A percentile compares a stretch with the other conserved stretches of the same genome.
Evolutionary conservation across 495 filamentous ascomycete species (phyloP).

Genomic region (Xanthoparmelia taractica): DNA sequence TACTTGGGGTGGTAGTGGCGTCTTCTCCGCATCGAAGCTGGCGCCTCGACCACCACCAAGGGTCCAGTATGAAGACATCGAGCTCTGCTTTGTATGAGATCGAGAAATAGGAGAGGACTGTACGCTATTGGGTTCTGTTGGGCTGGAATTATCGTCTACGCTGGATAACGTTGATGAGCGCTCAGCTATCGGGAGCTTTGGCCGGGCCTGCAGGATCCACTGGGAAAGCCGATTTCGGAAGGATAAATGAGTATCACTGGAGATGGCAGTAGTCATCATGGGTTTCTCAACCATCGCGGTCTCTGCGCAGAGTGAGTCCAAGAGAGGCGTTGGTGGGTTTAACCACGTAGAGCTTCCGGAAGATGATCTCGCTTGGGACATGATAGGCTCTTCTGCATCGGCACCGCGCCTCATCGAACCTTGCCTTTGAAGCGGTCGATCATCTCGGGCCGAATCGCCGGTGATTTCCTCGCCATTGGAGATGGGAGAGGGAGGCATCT

Average conservation of each 20-base stretch:
- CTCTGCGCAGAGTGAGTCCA: slow-evolving; percentile 6
- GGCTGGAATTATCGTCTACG: slow-evolving; percentile 3
- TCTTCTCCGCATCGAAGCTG: slow-evolving; percentile 8
- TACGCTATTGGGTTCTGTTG: not conserved
- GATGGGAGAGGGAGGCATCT: slow-evolving; percentile 7
- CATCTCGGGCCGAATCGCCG: too few species aligned
- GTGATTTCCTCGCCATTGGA: slow-evolving; percentile 10
- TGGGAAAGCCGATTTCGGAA: slow-evolving; percentile 15
- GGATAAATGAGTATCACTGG: slow-evolving; percentile 1
- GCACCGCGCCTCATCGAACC: not conserved
- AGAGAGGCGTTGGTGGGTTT: slow-evolving; percentile 13
- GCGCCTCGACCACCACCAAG: not conserved
- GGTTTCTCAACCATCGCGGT: not conserved
- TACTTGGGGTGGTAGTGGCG: slow-evolving; percentile 2
- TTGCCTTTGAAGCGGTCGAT: not conserved
- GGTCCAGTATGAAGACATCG: slow-evolving; percentile 13
- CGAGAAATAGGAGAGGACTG: not conserved
- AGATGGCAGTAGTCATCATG: slow-evolving; percentile 1
- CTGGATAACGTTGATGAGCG: not conserved
- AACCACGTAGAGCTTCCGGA: slow-evolving; percentile 21
- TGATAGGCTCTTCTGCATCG: not conserved
- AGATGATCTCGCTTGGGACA: slow-evolving; percentile 13
- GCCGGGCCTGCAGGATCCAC: slow-evolving; percentile 14
- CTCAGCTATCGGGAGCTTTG: not conserved
- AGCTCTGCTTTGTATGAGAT: slow-evolving; percentile 17